phyloP scores from a whole-genome alignment of 345 rosid species.

The Camelina sativa region DNA sequence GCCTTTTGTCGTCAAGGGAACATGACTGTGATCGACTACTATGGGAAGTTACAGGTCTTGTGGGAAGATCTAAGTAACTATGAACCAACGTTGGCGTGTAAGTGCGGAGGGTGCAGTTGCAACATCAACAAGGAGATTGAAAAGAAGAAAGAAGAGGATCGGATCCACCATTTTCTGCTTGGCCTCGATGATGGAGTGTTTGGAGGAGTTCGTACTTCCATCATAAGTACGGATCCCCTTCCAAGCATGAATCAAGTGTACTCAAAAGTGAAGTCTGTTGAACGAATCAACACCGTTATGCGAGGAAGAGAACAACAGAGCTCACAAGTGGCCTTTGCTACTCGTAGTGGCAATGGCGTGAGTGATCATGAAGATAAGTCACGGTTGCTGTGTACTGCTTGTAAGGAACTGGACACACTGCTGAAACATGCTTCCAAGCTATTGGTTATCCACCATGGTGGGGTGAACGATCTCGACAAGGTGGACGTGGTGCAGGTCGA shows the following conservation, averaged over 20 bases:
- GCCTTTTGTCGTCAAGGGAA: background rate
- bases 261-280: background rate
- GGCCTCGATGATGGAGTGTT: background rate
- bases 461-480: too few relatives aligned
- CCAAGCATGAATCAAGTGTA: background rate
- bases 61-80: background rate
- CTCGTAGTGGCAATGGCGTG: background rate
- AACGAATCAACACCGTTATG: background rate
- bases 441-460: too few relatives aligned
- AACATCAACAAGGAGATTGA: background rate
- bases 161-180: background rate
- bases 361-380: too few relatives aligned
- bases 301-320: background rate
- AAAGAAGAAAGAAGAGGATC: background rate
- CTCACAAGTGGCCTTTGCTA: background rate
- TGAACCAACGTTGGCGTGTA: background rate
- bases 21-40: background rate
- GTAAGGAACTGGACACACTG: too few relatives aligned
- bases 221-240: background rate
- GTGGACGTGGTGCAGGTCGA: too few relatives aligned
- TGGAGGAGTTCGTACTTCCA: background rate
- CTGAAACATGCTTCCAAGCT: too few relatives aligned
- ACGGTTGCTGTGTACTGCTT: too few relatives aligned
- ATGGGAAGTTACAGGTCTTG: too few relatives aligned
- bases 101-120: background rate